Evolutionary conservation across 1,139 yeast species (phyloP).

Genomic region (Magnusiomyces paraingens): DNA sequence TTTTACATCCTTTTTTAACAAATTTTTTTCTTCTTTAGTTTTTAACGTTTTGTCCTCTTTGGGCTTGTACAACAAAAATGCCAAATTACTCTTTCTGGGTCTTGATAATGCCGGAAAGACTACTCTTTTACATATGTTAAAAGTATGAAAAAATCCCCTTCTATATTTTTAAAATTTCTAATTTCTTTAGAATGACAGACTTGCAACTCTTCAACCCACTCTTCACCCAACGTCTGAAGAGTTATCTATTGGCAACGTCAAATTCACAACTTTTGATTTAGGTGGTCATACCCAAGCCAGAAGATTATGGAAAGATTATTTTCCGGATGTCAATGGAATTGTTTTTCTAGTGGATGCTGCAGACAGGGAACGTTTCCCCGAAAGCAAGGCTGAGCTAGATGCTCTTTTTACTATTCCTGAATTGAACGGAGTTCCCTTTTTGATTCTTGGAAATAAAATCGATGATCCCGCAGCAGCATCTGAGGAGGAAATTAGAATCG

Average conservation of each 20-base stretch:
- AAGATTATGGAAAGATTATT: constrained; percentile 98
- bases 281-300: constrained; percentile 99
- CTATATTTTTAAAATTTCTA: not conserved
- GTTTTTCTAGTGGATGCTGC: constrained; percentile 97
- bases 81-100: constrained; percentile 90
- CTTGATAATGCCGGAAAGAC: constrained; percentile 99
- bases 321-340: constrained; percentile 98
- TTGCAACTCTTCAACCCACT: constrained; percentile 96
- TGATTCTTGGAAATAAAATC: constrained; percentile 92
- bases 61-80: constrained; percentile 97
- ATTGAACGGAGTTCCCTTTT: constrained; percentile 80
- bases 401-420: constrained; percentile 90
- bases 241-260: constrained; percentile 90
- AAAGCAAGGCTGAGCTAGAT: constrained; percentile 90
- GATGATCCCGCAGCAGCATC: constrained; percentile 92
- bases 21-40: constrained; percentile 36
- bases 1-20: not conserved
- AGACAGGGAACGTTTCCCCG: constrained; percentile 90
- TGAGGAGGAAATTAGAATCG: constrained; percentile 89
- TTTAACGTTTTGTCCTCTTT: constrained; percentile 90
- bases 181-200: constrained; percentile 64
- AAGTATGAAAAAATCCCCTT: constrained; percentile 28
- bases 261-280: constrained; percentile 94
- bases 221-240: constrained; percentile 98
- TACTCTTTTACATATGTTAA: constrained; percentile 91